phyloP scores from a whole-genome alignment of 148 eudicot genomes.

The Chenopodium formosanum region DNA sequence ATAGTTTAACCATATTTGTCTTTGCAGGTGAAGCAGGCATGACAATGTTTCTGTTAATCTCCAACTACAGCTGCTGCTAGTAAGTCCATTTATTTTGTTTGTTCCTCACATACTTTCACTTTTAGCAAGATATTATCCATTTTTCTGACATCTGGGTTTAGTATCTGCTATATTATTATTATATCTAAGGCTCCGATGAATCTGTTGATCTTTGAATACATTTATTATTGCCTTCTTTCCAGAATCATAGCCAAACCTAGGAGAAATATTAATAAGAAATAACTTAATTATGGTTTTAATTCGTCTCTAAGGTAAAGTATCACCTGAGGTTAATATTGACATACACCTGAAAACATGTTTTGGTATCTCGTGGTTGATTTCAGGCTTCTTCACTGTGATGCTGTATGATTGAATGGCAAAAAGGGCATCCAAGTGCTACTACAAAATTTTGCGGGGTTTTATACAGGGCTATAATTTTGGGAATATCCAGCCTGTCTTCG shows the following conservation, averaged over 20 bases:
- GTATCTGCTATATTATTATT: neutral
- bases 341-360: neutral
- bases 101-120: neutral
- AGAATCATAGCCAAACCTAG: neutral
- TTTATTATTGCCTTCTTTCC: neutral
- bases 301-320: neutral
- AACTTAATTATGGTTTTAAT: neutral
- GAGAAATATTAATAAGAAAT: neutral
- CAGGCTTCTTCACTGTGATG: slow-evolving; percentile 17
- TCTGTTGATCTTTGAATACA: neutral
- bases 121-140: neutral
- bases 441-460: slow-evolving; percentile 45
- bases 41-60: neutral
- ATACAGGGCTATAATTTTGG: slow-evolving; percentile 38
- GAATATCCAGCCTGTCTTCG: slow-evolving; percentile 40
- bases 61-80: slow-evolving; percentile 7
- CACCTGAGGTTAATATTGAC: neutral
- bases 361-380: neutral
- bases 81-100: slow-evolving; percentile 10
- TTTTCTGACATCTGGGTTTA: neutral
- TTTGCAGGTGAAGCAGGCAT: slow-evolving; percentile 19
- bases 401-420: slow-evolving; percentile 36
- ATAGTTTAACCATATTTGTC: neutral
- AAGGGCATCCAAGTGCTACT: slow-evolving; percentile 31
- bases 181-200: neutral